Base-by-base conservation (phyloP, 345 rosid species). In the Viola odorata region DNA sequence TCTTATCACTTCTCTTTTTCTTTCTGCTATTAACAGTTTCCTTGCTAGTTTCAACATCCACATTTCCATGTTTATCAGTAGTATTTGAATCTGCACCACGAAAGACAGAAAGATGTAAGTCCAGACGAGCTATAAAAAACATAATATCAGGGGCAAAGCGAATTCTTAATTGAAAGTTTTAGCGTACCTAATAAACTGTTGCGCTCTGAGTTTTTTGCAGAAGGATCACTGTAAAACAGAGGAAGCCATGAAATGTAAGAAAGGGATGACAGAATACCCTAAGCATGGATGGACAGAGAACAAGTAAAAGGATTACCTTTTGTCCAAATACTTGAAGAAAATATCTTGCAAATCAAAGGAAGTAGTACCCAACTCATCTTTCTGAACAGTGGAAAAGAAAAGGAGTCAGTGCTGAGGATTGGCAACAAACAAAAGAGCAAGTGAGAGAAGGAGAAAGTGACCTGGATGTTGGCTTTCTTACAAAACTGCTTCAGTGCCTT, bases 401-500 rank as follows among this genome's bases (percentile, higher is more conserved):
- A 23, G 15, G 15, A 37, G 54, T n/a, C 5, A 17, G 12, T 14
- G 16, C 37, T 15, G 32, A 23, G 32, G 32, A 23, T 23, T 23
- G 32, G 32, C 32, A 23, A 48, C 6, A 45, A 7, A 17, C 0
- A 8, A 2, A 3, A 10, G 32, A 23, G 32, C 32, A 23, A 23
- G 1, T 50, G 37, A 12, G 16, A 50, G 13, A 61, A 7, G 11
- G 8, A 11, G 40, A 8, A 4, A 5, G 6, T 7, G 37, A 84
- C 96, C 96, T 80, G 74, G 68, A 85, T 39, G 61, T 75, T 65
- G 15, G 96, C 82, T 78, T 85, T 90, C 9, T 83, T 73, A 6
- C 69, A 80, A 51, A 91, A 67, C 75, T 87, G 89, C 77, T 87
- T 87, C 57, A 87, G 77, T 49, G 95, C 77, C 66, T 82, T 85